These are phyloP conservation scores for Cucumis sativus DNA, from an alignment of 306 rosid species.

Conservation along the genomic window DNA sequence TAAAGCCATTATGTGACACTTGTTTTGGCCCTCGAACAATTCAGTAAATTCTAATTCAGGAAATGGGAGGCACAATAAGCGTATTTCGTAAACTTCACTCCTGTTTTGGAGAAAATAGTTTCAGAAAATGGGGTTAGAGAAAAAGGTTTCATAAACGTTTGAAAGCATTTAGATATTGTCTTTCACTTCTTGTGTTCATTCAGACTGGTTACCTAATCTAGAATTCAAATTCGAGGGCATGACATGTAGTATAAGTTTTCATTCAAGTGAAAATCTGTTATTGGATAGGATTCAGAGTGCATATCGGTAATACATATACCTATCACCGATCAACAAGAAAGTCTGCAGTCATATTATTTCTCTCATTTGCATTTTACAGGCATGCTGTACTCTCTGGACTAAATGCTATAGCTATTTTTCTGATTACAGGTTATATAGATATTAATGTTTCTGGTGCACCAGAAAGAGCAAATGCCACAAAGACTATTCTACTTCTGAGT, in stretches of 20 bases:
- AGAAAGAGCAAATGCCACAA: not conserved
- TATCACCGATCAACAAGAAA: not conserved
- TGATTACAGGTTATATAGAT: not conserved
- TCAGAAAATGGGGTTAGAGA: too few species aligned
- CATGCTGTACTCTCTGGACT: not conserved
- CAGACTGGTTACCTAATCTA: not conserved
- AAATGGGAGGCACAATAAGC: too few species aligned
- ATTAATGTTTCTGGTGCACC: not conserved
- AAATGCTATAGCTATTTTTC: not conserved
- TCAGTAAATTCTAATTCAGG: too few species aligned
- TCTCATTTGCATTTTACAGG: not conserved
- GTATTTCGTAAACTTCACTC: too few species aligned
- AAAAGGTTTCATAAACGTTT: too few species aligned
- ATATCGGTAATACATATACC: not conserved
- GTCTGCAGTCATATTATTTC: not conserved
- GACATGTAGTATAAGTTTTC: not conserved
- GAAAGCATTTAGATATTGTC: too few species aligned
- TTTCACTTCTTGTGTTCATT: not conserved
- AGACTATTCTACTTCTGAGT: not conserved
- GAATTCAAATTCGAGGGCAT: not conserved
- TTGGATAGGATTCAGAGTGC: not conserved
- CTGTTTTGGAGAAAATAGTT: too few species aligned
- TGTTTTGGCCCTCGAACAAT: too few species aligned
- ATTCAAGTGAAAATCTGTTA: not conserved
- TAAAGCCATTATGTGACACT: too few species aligned